phyloP scores from a whole-genome alignment of 2,329 filamentous ascomycete species.

The Aspergillus alliaceus region DNA sequence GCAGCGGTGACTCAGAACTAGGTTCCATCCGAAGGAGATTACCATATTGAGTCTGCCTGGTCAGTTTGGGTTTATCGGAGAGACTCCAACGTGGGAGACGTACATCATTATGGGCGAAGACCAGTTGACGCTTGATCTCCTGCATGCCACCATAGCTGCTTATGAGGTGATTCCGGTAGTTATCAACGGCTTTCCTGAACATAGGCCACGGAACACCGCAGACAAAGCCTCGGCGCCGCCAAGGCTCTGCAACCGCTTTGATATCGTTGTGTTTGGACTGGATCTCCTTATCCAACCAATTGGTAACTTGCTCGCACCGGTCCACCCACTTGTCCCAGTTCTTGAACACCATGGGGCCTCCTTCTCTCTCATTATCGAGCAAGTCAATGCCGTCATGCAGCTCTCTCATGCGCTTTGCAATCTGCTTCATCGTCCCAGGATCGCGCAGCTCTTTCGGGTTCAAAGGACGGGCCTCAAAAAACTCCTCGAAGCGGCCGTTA shows the following conservation, averaged over 20 bases:
- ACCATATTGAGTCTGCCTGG: constrained; percentile 84
- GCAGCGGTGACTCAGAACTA: constrained; percentile 72
- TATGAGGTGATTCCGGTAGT: constrained; percentile 74
- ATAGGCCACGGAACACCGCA: constrained; percentile 80
- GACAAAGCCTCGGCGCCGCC: constrained; percentile 72
- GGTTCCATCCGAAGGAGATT: constrained; percentile 84
- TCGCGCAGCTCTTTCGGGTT: constrained; percentile 74
- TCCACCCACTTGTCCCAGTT: constrained; percentile 96
- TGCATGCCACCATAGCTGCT: constrained; percentile 67
- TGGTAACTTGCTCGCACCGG: constrained; percentile 54
- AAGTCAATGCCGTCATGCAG: constrained; percentile 91
- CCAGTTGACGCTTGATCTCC: constrained; percentile 70
- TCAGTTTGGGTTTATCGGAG: constrained; percentile 16
- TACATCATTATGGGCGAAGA: constrained; percentile 98
- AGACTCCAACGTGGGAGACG: not conserved
- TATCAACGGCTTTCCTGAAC: constrained; percentile 73
- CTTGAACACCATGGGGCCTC: constrained; percentile 79
- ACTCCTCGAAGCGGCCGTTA: constrained; percentile 96
- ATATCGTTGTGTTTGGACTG: constrained; percentile 44
- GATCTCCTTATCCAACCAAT: constrained; percentile 60
- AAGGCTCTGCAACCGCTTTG: constrained; percentile 51
- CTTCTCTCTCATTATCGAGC: constrained; percentile 71
- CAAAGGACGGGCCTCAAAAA: constrained; percentile 79
- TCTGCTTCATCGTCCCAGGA: constrained; percentile 82
- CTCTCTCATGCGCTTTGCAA: constrained; percentile 96